These are phyloP conservation scores for Lactarius evosmus DNA, from an alignment of 768 basidiomycete species.

Conservation along the genomic window DNA sequence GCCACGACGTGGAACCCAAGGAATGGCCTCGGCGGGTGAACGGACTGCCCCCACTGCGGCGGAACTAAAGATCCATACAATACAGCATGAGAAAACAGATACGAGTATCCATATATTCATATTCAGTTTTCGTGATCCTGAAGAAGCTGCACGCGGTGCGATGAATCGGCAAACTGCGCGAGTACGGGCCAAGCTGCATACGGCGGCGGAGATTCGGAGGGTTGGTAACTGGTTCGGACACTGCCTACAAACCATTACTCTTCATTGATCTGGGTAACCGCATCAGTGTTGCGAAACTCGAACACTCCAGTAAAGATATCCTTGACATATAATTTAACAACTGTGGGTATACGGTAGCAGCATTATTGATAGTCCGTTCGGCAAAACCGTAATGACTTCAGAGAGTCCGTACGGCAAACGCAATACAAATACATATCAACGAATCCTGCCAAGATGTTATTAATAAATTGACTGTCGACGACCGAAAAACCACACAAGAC, in stretches of 20 bases:
- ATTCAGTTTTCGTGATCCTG: conserved; percentile 18
- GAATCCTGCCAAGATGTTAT: conserved; percentile 52
- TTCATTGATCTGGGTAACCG: not conserved
- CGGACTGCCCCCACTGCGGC: conserved; percentile 11
- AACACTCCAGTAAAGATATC: conserved; percentile 4
- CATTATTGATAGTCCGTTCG: conserved; percentile 8
- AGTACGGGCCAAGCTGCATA: conserved; percentile 3
- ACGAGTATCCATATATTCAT: conserved; percentile 17
- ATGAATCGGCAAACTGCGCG: conserved; percentile 20
- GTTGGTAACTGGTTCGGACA: conserved; percentile 2
- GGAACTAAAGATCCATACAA: conserved; percentile 10
- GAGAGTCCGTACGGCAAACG: conserved; percentile 54
- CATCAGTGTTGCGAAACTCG: conserved; percentile 8
- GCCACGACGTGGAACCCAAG: conserved; percentile 25
- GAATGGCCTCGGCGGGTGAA: conserved; percentile 26
- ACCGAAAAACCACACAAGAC: conserved; percentile 34
- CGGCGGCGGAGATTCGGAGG: conserved; percentile 19
- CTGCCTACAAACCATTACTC: not conserved
- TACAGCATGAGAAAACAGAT: conserved; percentile 6
- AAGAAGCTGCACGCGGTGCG: conserved; percentile 10
- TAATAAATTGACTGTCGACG: conserved; percentile 21
- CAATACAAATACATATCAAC: conserved; percentile 61
- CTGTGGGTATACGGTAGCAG: conserved; percentile 25
- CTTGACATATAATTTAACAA: conserved; percentile 21
- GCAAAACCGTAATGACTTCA: conserved; percentile 27